A percentile compares a stretch with the other conserved stretches of the same genome.
phyloP scores from a whole-genome alignment of 257 asterid genomes.

The Plantago major region DNA sequence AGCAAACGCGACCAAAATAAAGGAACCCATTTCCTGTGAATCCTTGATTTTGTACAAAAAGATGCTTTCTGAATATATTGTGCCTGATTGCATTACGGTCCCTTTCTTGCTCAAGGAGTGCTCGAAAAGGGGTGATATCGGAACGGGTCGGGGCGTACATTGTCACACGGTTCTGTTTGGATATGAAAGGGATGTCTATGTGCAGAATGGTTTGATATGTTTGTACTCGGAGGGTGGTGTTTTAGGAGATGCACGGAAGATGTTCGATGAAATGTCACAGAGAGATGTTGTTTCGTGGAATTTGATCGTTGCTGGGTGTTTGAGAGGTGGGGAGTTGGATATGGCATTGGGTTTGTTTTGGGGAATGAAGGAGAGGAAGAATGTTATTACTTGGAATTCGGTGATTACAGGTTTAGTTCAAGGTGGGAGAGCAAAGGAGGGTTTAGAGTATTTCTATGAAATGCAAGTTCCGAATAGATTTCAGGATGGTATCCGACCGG shows the following conservation, averaged over 20 bases:
- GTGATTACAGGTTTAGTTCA: constrained; percentile 71
- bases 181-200: constrained; percentile 42
- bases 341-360: constrained; percentile 45
- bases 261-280: constrained; percentile 63
- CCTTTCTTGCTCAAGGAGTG: constrained; percentile 74
- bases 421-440: constrained; percentile 71
- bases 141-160: constrained; percentile 49
- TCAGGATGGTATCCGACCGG: constrained; percentile 39
- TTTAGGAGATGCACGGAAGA: constrained; percentile 48
- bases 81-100: constrained; percentile 56
- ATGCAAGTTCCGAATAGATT: constrained; percentile 42
- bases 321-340: constrained; percentile 54
- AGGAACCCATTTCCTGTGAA: constrained; percentile 30
- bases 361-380: constrained; percentile 45
- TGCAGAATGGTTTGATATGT: constrained; percentile 55
- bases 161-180: constrained; percentile 51
- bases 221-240: constrained; percentile 47
- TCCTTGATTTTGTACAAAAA: constrained; percentile 43
- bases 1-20: constrained; percentile 46
- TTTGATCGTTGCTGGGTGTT: constrained; percentile 46
- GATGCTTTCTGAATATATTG: constrained; percentile 33
- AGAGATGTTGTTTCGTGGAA: constrained; percentile 85
- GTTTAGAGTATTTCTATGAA: constrained; percentile 51
- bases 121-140: constrained; percentile 33
- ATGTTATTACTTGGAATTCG: constrained; percentile 76